Evolutionary conservation across 225 moss, liverwort and hornwort genomes (phyloP), one percentile per base, ranked within the genome.

Genomic region (Climacium dendroides): DNA sequence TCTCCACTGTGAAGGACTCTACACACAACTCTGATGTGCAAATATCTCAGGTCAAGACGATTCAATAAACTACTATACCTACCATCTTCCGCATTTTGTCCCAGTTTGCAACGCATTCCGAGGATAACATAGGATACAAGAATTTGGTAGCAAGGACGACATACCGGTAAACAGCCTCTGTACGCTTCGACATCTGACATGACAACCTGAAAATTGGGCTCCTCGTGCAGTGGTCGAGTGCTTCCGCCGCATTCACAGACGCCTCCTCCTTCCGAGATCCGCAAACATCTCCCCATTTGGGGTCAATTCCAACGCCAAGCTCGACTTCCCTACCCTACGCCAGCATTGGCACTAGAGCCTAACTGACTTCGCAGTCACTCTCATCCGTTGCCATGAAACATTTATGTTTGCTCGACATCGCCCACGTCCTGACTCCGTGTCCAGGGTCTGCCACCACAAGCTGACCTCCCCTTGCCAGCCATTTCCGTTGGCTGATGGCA

Each of bases 201-300:
- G 50, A 72, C 85, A 78, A 78, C 87, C 89, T 85, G 85, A 87
- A 89, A 91, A 91, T 65, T 78, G 85, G 87, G 85, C 85, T 77
- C 55, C 77, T 71, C 74, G 37, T 66, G 87, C 80, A 85, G 75
- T 43, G 52, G 78, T 70, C 74, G 60, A 84, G 84, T 45, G 85
- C 88, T 57, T 58, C 74, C 83, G 57, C 78, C 78, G 74, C 90
- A 71, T 62, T 70, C 62, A n/a, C 18, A 78, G 71, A 74, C 76
- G 71, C 81, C 78, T 55, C 55, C 50, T 70, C 26, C 71, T 75
- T 89, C 67, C 78, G 75, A 86, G 74, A 83, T 80, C 79, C 73
- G 86, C 83, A 59, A 78, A 74, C 81, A 71, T 54, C 73, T 65
- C 50, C 76, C 72, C 82, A 48, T 73, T 83, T 41, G 34, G 48